These are phyloP conservation scores for thale cress (Arabidopsis thaliana) DNA, from an alignment of 345 rosid species.

Conservation along the genomic window TAIR10.1 NC_003074.8:5431501-5432000, in stretches of 20 bases:
- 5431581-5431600: conserved; percentile 66
- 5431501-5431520: conserved; percentile 63
- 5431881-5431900: conserved; percentile 58
- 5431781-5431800: conserved; percentile 63
- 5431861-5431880: conserved; percentile 58
- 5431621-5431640: conserved; percentile 54
- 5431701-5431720: conserved; percentile 50
- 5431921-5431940: conserved; percentile 56
- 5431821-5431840: conserved; percentile 58
- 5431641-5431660: conserved; percentile 53
- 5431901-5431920: conserved; percentile 53
- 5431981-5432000: conserved; percentile 47
- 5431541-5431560: conserved; percentile 59
- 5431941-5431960: conserved; percentile 62
- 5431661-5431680: conserved; percentile 61
- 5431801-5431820: conserved; percentile 54
- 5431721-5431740: conserved; percentile 58
- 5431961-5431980: conserved; percentile 57
- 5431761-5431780: conserved; percentile 58
- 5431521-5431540: conserved; percentile 56
- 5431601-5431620: conserved; percentile 57
- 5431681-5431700: conserved; percentile 57
- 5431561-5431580: conserved; percentile 64
- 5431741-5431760: conserved; percentile 49
- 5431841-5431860: conserved; percentile 64